Base-by-base conservation (phyloP, 768 basidiomycete species). In the Erythrobasidium yunnanense region DNA sequence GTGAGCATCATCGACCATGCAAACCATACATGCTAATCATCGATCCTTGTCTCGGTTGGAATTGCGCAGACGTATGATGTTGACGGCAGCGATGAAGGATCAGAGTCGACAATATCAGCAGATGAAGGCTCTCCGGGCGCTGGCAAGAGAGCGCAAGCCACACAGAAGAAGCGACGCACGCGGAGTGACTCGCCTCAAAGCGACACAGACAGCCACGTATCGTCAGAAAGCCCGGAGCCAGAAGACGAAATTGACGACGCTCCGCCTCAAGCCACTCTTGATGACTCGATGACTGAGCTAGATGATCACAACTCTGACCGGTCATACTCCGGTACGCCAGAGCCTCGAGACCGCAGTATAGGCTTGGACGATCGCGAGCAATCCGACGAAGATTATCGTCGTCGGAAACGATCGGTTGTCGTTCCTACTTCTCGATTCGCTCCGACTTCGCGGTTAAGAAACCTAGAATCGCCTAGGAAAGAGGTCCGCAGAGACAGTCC, bases 31-130 rank as follows among this genome's bases (percentile, higher is more conserved):
- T 29, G 47, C 34, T 49, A 13, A 8, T 8, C n/a, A 35, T 32
- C 27, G 34, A 22, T 25, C 42, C 13, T 33, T 33, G 18, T 34
- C 15, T 20, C 45, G 56, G 25, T 58, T 33, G 22, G 25, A 51
- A 30, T 42, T 42, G 60, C 30, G 8, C 47, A 34, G 13, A 42
- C 46, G 20, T 63, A 29, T 57, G 66, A 46, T 20, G 55, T 32
- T 42, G 66, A 65, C 30, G 55, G 55, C n/a, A 42, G 52, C 22
- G 66, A 60, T 13, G 66, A 60, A 18, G 50, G 42, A 15, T 56
- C 60, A 4, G 47, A 62, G 15, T n/a, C n/a, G n/a, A 49, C 42
- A n/a, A 47, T 38, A 35, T 33, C 34, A 38, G 29, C n/a, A 4
- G 32, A 38, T n/a, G 32, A 25, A 35, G 46, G 2, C n/a, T n/a